phyloP scores from a whole-genome alignment of 768 basidiomycete genomes.

The Leccinum uliginosum region DNA sequence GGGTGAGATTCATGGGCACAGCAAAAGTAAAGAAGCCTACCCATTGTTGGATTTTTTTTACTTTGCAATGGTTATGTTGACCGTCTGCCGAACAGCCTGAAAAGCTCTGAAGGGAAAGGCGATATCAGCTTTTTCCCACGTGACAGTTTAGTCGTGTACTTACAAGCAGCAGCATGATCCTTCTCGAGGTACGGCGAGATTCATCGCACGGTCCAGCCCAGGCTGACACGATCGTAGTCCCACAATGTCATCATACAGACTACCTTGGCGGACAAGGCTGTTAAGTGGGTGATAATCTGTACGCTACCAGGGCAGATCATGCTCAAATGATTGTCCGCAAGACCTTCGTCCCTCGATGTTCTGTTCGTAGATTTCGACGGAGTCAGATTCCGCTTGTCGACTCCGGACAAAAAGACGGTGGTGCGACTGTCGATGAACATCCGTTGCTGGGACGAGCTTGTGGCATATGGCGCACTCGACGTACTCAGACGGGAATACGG shows the following conservation, averaged over 20 bases:
- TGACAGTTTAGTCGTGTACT: slow-evolving; percentile 4
- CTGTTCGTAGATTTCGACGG: slow-evolving; percentile 98
- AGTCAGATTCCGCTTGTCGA: slow-evolving; percentile 90
- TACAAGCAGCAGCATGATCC: slow-evolving; percentile 54
- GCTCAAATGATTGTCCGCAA: slow-evolving; percentile 33
- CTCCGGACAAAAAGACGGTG: slow-evolving; percentile 76
- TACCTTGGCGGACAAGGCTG: slow-evolving; percentile 80
- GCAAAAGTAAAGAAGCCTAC: slow-evolving; percentile 10
- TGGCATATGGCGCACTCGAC: slow-evolving; percentile 78
- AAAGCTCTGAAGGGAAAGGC: slow-evolving; percentile 22
- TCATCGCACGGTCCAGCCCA: not conserved
- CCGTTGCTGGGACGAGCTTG: slow-evolving; percentile 94
- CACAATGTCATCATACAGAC: slow-evolving; percentile 93
- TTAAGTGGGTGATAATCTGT: slow-evolving; percentile 53
- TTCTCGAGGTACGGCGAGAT: slow-evolving; percentile 62
- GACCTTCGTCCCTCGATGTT: slow-evolving; percentile 88
- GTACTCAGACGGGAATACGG: slow-evolving; percentile 84
- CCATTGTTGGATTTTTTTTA: slow-evolving; percentile 24
- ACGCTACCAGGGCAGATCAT: slow-evolving; percentile 2
- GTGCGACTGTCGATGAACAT: slow-evolving; percentile 94
- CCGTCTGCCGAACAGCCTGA: slow-evolving; percentile 3
- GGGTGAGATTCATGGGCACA: slow-evolving; percentile 4
- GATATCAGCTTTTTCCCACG: slow-evolving; percentile 28
- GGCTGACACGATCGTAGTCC: slow-evolving; percentile 44
- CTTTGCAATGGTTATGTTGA: slow-evolving; percentile 4